These are phyloP conservation scores for Rhodocollybia butyracea DNA, from an alignment of 768 basidiomycete species.

Conservation along the genomic window DNA sequence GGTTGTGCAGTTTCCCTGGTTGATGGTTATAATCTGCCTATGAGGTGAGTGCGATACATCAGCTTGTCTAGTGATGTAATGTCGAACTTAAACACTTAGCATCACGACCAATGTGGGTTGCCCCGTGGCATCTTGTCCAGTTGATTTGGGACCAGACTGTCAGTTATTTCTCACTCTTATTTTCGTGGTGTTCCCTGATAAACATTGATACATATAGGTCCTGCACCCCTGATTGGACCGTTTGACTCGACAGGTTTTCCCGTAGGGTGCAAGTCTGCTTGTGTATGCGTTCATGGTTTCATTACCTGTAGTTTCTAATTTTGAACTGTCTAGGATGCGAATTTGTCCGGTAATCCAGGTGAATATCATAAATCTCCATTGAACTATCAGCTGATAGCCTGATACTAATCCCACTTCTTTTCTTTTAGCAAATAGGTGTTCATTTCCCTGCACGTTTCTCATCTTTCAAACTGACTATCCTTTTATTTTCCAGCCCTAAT, in stretches of 20 bases:
- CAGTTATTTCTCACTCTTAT: not conserved
- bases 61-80: not conserved
- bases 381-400: not conserved
- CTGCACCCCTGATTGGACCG: slow-evolving; percentile 43
- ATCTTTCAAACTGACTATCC: slow-evolving; percentile 26
- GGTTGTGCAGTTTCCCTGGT: slow-evolving; percentile 52
- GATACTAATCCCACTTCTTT: no score
- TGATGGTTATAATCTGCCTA: slow-evolving; percentile 63
- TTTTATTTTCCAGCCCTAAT: no score
- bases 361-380: slow-evolving; percentile 13
- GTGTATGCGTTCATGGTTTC: slow-evolving; percentile 15
- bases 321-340: slow-evolving; percentile 15
- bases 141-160: slow-evolving; percentile 34
- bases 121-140: slow-evolving; percentile 51
- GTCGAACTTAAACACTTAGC: slow-evolving; percentile 4
- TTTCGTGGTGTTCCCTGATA: not conserved
- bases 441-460: not conserved
- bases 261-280: slow-evolving; percentile 54
- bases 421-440: no score
- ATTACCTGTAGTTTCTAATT: not conserved
- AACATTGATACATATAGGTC: slow-evolving; percentile 25
- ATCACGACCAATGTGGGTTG: slow-evolving; percentile 58
- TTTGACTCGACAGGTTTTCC: slow-evolving; percentile 42
- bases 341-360: slow-evolving; percentile 25
- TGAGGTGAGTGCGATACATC: slow-evolving; percentile 17